A percentile compares a stretch with the other conserved stretches of the same genome.
Conservation (phyloP, 1,284 basidiomycete genomes). For the Vanrija sp. region DNA sequence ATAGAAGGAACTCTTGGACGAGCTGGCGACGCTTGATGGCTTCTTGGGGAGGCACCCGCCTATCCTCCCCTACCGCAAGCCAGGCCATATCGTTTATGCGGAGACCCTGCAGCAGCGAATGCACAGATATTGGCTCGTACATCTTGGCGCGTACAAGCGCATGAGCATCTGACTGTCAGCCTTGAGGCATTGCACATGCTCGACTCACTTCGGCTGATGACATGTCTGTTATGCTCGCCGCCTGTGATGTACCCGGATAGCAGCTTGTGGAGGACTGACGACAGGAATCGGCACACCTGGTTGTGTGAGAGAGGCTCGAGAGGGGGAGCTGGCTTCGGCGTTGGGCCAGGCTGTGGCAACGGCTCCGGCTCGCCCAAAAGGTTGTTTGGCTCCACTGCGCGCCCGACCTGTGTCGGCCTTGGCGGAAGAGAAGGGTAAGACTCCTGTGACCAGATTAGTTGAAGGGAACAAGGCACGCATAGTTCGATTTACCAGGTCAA, state of each 20-base stretch:
- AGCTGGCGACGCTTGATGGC: slow-evolving; percentile 69
- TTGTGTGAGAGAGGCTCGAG: slow-evolving; percentile 35
- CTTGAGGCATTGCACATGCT: too few relatives aligned
- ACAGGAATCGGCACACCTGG: slow-evolving; percentile 60
- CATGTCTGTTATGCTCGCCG: slow-evolving; percentile 62
- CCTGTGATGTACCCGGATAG: slow-evolving; percentile 79
- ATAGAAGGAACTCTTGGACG: slow-evolving; percentile 79
- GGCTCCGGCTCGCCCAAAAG: not conserved
- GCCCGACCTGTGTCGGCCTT: not conserved
- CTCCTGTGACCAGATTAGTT: not conserved
- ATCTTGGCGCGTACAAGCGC: slow-evolving; percentile 68
- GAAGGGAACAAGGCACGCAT: not conserved
- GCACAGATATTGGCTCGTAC: slow-evolving; percentile 77
- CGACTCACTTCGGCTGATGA: slow-evolving; percentile 60
- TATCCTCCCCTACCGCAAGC: slow-evolving; percentile 52
- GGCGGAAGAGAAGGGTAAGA: not conserved
- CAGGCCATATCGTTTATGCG: slow-evolving; percentile 75
- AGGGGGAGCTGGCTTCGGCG: not conserved
- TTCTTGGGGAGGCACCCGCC: slow-evolving; percentile 60
- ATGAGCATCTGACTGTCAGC: slow-evolving; percentile 58
- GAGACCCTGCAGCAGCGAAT: slow-evolving; percentile 73
- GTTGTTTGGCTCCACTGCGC: not conserved
- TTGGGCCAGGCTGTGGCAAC: not conserved
- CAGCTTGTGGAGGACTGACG: slow-evolving; percentile 61
- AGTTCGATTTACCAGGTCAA: slow-evolving; percentile 3